Evolutionary conservation across 192 early-diverging fungal species (phyloP).

Genomic region (Backusella psychrophila): DNA sequence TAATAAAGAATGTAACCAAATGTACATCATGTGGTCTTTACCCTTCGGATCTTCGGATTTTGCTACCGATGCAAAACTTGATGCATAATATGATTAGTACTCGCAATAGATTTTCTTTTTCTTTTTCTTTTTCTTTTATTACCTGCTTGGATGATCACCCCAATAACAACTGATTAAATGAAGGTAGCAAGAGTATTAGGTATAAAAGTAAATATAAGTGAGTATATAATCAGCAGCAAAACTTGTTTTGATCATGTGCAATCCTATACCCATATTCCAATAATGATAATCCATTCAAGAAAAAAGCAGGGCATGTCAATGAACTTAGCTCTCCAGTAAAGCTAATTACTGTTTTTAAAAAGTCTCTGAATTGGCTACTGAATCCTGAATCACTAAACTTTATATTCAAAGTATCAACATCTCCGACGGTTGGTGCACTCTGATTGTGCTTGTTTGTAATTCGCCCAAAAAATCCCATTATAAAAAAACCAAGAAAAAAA

Average conservation of each 20-base stretch:
- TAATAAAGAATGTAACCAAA: background rate
- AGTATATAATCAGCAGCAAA: background rate
- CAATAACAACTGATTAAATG: background rate
- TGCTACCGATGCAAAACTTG: conserved; percentile 58
- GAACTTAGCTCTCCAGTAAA: conserved; percentile 80
- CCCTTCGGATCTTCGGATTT: conserved; percentile 43
- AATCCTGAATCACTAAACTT: conserved; percentile 23
- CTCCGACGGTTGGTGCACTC: conserved; percentile 12
- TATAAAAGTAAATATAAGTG: background rate
- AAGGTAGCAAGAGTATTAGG: background rate
- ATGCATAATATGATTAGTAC: background rate
- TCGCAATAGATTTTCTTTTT: background rate
- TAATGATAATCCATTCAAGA: conserved; percentile 75
- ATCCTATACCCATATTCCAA: conserved; percentile 68
- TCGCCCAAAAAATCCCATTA: background rate
- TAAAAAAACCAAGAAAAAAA: background rate
- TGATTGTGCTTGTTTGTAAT: background rate
- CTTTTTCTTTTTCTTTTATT: background rate
- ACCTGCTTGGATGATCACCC: conserved; percentile 8
- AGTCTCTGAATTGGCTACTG: conserved; percentile 39
- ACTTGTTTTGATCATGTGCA: background rate
- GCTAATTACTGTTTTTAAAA: conserved; percentile 65
- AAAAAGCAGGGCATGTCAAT: conserved; percentile 77
- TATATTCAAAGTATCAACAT: conserved; percentile 31
- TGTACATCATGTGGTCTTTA: conserved; percentile 1